phyloP scores from a whole-genome alignment of 257 asterid species.

The Penstemon barbatus region DNA sequence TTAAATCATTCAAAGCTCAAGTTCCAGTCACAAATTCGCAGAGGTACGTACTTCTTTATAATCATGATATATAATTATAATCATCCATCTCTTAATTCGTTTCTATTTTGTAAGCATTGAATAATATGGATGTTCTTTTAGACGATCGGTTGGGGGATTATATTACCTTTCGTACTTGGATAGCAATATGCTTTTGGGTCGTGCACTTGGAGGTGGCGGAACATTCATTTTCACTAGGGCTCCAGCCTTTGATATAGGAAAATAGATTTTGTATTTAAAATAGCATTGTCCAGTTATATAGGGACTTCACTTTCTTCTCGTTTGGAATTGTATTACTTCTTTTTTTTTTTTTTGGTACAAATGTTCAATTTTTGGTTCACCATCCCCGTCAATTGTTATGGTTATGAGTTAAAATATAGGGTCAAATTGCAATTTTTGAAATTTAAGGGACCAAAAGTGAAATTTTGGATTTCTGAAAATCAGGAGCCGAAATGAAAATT shows the following conservation, averaged over 20 bases:
- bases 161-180: slow-evolving; percentile 86
- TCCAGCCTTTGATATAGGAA: slow-evolving; percentile 37
- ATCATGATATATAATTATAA: neutral
- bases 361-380: too few relatives aligned
- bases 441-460: too few relatives aligned
- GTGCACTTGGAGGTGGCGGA: slow-evolving; percentile 93
- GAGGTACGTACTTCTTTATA: slow-evolving; percentile 42
- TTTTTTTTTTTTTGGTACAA: too few relatives aligned
- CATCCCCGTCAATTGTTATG: too few relatives aligned
- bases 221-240: slow-evolving; percentile 78
- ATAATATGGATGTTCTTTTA: slow-evolving; percentile 29
- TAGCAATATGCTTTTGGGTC: slow-evolving; percentile 78
- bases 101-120: neutral
- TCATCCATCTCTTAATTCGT: neutral
- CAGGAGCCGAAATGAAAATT: too few relatives aligned
- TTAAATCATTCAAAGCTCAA: slow-evolving; percentile 69
- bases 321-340: too few relatives aligned
- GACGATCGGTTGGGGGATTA: slow-evolving; percentile 79
- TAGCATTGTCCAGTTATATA: neutral
- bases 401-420: too few relatives aligned
- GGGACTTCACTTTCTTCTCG: too few relatives aligned
- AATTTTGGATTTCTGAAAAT: too few relatives aligned
- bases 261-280: neutral
- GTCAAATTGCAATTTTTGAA: too few relatives aligned
- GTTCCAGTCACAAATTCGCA: slow-evolving; percentile 54